Evolutionary conservation across 371 early-diverging fungal genomes (phyloP).

Genomic region (Apophysomyces ossiformis): DNA sequence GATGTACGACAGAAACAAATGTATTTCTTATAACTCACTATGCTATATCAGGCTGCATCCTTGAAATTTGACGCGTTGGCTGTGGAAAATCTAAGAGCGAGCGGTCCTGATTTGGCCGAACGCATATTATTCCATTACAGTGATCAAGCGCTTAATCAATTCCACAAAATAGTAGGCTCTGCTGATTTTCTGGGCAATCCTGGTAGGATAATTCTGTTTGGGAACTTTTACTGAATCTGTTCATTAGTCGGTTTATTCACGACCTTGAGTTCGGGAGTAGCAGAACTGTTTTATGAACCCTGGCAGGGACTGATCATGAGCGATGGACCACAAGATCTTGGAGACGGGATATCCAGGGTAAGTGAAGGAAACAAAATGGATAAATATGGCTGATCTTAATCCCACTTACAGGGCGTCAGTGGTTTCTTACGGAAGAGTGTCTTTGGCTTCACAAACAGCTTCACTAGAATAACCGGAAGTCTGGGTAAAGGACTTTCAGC

Average conservation of each 20-base stretch:
- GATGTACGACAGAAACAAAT: conserved; percentile 57
- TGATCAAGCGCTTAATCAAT: conserved; percentile 88
- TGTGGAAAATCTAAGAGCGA: conserved; percentile 87
- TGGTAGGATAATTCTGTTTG: conserved; percentile 12
- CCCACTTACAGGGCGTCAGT: conserved; percentile 43
- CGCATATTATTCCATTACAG: conserved; percentile 86
- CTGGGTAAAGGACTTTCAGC: conserved; percentile 87
- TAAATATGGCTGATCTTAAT: neutral
- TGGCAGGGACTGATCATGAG: conserved; percentile 89
- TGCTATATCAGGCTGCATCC: conserved; percentile 74
- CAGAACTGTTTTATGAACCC: conserved; percentile 91
- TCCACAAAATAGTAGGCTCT: conserved; percentile 94
- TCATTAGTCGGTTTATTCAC: conserved; percentile 69
- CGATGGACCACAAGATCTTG: conserved; percentile 86
- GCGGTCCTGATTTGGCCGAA: conserved; percentile 76
- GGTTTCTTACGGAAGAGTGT: conserved; percentile 79
- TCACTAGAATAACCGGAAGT: conserved; percentile 85
- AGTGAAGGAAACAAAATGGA: conserved; percentile 10
- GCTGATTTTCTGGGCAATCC: conserved; percentile 98
- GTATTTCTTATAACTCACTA: neutral
- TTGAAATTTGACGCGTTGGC: conserved; percentile 90
- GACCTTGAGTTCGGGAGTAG: conserved; percentile 84
- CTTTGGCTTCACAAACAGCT: conserved; percentile 85
- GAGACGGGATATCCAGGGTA: conserved; percentile 86
- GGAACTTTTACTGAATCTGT: neutral